Base-by-base conservation (phyloP, 805 yeast genomes). In the Metschnikowia kunwiensis region DNA sequence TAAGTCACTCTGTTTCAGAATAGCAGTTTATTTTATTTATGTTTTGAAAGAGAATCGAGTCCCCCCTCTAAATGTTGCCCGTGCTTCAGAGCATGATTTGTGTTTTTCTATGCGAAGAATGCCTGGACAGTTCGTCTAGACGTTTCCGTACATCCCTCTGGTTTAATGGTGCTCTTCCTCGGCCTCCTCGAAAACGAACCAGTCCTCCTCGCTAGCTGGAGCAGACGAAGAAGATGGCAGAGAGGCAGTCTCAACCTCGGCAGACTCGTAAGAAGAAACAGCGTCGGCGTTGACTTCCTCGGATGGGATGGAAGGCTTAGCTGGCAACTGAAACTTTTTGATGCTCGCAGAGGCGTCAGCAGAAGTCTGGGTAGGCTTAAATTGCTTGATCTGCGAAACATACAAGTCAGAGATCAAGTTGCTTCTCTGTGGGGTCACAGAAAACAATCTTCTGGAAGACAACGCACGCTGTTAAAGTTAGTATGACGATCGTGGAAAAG, bases 321-420 rank as follows among this genome's bases (percentile, higher is more conserved):
- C 63, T 55, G 97, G 97, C 46, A 79, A 69, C 44, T 72, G 65
- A 93, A 96, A 93, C 53, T 84, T 78, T 68, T 82, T 80, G 51
- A 88, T 91, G 49, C 82, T 75, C 47, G 80, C 87, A 45, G 91
- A 82, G 51, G 85, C 95, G 49, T 76, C 71, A 42, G 84, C 78
- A 41, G 83, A 67, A 37, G 82, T 60, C 43, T 87, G 79, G 42
- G 82, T 76, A 60, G 96, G 89, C 74, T 88, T 87, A 80, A 86
- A 89, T 45, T 79, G 78, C 72, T 82, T 86, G 67, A 93, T 72
- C 67, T 89, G 95, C 63, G 76, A 79, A 58, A 91, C 68, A 73
- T 89, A 89, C 53, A 89, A 76, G 51, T 89, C 96, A 63, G 86
- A 76, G 58, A 89, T 65, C 60, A 84, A 71, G 75, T 89, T 76